Evolutionary conservation across 352 stramenopile genomes (phyloP).

Genomic region (Pythium coloratum): DNA sequence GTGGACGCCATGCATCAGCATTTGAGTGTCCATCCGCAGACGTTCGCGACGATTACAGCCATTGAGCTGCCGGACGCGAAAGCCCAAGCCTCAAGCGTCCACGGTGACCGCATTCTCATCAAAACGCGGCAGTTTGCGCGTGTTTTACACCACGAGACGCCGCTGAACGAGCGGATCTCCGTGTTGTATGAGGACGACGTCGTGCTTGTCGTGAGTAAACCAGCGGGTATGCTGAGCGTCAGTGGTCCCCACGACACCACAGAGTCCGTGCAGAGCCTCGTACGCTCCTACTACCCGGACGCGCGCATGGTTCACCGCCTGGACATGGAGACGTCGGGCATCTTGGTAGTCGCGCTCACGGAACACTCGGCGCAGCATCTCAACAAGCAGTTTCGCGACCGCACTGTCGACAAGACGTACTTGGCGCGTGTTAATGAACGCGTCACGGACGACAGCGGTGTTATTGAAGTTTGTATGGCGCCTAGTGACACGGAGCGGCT

Average conservation of each 20-base stretch:
- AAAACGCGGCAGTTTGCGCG: constrained; percentile 42
- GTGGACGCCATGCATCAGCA: constrained; percentile 29
- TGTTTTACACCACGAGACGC: neutral
- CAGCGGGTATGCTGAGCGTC: constrained; percentile 55
- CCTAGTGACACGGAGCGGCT: constrained; percentile 46
- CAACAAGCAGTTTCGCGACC: constrained; percentile 66
- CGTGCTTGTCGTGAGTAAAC: constrained; percentile 65
- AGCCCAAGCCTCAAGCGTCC: constrained; percentile 27
- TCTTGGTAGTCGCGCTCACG: constrained; percentile 70
- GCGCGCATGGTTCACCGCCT: constrained; percentile 79
- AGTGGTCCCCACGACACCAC: constrained; percentile 38
- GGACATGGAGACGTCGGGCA: constrained; percentile 71
- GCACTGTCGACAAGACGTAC: constrained; percentile 61
- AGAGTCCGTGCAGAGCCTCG: constrained; percentile 46
- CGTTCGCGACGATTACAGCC: constrained; percentile 32
- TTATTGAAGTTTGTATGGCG: constrained; percentile 51
- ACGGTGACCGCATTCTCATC: constrained; percentile 45
- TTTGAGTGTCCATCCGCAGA: constrained; percentile 11
- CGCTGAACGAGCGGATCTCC: constrained; percentile 28
- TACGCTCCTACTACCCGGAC: constrained; percentile 47
- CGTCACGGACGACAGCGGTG: constrained; percentile 29
- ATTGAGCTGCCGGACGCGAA: constrained; percentile 30
- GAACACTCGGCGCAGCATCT: constrained; percentile 56
- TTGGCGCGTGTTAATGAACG: constrained; percentile 48
- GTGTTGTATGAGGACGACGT: constrained; percentile 58